phyloP scores from a whole-genome alignment of 1,284 basidiomycete genomes.

The Rhodotorula sp. region DNA sequence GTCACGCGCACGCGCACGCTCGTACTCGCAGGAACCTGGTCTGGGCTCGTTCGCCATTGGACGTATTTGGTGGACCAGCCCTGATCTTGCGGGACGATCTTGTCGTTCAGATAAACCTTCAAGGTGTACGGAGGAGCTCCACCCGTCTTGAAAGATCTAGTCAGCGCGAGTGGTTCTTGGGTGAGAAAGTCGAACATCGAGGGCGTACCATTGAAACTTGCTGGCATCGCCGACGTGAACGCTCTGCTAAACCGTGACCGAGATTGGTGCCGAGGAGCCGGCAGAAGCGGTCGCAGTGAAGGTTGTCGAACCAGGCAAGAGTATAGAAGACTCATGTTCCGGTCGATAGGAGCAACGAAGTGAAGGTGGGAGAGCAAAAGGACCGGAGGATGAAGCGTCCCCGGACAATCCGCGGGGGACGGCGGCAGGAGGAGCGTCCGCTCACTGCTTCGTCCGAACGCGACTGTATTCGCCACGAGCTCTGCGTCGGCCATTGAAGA shows the following conservation, averaged over 20 bases:
- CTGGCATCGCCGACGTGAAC: constrained; percentile 10
- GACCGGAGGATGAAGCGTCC: not conserved
- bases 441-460: not conserved
- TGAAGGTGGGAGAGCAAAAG: too few relatives aligned
- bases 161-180: not conserved
- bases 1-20: constrained; percentile 17
- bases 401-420: too few relatives aligned
- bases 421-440: too few relatives aligned
- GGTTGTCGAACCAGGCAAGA: not conserved
- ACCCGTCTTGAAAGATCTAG: constrained; percentile 2
- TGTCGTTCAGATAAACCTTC: constrained; percentile 14
- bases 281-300: not conserved
- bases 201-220: constrained; percentile 15
- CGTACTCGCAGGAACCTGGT: constrained; percentile 2
- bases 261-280: not conserved
- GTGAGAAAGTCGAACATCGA: not conserved
- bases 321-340: not conserved
- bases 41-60: constrained; percentile 5
- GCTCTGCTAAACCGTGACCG: constrained; percentile 1
- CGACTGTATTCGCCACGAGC: not conserved
- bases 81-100: constrained; percentile 3
- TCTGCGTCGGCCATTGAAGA: too few relatives aligned
- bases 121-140: constrained; percentile 6
- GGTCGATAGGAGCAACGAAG: not conserved
- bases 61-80: constrained; percentile 13